These are phyloP conservation scores for Lachnellula occidentalis DNA, from an alignment of 2,329 filamentous ascomycete species.

Conservation along the genomic window DNA sequence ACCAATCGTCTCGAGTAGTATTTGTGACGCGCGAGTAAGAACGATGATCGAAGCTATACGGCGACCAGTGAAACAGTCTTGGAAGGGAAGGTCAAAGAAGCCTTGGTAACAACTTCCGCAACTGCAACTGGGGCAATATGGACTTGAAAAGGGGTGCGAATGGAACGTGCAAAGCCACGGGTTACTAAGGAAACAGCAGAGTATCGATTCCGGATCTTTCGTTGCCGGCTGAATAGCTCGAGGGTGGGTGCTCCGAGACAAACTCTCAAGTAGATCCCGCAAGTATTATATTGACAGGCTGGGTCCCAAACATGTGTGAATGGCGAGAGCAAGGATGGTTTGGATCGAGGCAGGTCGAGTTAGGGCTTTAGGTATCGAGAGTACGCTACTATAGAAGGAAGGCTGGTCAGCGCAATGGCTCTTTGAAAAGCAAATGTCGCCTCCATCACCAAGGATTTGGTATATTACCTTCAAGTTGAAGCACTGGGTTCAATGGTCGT, in stretches of 20 bases:
- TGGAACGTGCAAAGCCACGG: too few species aligned
- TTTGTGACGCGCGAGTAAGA: not conserved
- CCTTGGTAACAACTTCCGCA: too few species aligned
- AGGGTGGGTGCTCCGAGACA: not conserved
- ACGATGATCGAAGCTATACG: not conserved
- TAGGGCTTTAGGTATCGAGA: not conserved
- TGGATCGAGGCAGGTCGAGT: not conserved
- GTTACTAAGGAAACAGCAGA: too few species aligned
- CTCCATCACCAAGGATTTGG: not conserved
- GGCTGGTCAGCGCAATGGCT: slow-evolving; percentile 9
- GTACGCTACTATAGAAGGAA: not conserved
- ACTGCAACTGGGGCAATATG: too few species aligned
- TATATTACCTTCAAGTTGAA: not conserved
- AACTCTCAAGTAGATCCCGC: not conserved
- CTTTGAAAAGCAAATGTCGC: not conserved
- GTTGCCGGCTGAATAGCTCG: not conserved
- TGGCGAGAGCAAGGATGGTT: not conserved
- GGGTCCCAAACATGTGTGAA: not conserved
- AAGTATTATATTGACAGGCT: not conserved
- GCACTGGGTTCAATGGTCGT: not conserved
- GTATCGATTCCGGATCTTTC: too few species aligned
- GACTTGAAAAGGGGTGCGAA: too few species aligned
- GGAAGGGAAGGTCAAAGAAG: too few species aligned
- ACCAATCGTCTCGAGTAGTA: not conserved
- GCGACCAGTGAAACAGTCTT: not conserved